phyloP scores from a whole-genome alignment of 2,329 filamentous ascomycete species.

The Botrytis tulipae region DNA sequence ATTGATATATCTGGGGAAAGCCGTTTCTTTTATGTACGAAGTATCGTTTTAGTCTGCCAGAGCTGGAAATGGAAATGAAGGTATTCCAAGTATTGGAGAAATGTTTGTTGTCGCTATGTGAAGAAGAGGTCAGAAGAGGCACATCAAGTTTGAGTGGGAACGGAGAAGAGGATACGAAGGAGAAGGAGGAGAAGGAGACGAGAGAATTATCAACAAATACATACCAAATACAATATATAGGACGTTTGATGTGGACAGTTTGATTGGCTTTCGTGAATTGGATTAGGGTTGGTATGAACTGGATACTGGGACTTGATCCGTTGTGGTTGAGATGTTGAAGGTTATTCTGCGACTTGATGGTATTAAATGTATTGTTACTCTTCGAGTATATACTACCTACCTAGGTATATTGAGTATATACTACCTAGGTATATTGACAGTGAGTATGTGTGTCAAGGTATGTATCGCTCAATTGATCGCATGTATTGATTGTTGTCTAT shows the following conservation, averaged over 20 bases:
- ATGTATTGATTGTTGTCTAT: too few species aligned
- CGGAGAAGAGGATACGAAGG: background rate
- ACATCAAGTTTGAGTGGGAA: background rate
- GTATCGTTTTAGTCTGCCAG: background rate
- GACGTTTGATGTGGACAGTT: background rate
- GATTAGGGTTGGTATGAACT: background rate
- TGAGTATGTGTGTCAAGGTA: background rate
- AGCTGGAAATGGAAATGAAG: background rate
- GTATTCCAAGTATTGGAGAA: conserved; percentile 4
- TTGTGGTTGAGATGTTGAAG: background rate
- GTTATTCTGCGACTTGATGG: background rate
- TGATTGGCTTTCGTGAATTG: background rate
- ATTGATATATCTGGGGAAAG: conserved; percentile 6
- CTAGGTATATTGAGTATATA: background rate
- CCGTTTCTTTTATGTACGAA: background rate
- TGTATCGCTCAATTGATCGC: background rate
- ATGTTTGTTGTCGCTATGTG: too few species aligned
- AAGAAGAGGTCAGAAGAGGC: background rate
- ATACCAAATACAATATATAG: background rate
- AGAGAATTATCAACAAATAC: background rate
- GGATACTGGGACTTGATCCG: background rate
- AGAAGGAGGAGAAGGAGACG: background rate
- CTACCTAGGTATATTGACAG: too few species aligned
- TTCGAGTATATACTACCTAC: background rate
- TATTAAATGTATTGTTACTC: background rate